phyloP scores from a whole-genome alignment of 495 filamentous ascomycete species.

The Monascus purpureus region DNA sequence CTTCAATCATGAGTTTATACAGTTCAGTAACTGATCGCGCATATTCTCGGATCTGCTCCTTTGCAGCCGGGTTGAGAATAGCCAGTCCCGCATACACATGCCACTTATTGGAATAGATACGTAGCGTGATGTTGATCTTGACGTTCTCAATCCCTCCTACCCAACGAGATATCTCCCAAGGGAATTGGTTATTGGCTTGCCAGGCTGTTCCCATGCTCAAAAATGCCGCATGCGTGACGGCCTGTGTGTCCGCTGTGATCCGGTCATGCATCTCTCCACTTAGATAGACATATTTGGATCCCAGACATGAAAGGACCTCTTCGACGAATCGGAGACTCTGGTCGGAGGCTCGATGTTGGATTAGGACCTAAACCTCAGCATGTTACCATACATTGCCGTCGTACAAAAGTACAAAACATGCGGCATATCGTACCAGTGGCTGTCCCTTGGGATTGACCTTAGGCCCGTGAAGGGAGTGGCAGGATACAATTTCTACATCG shows the following conservation, averaged over 20 bases:
- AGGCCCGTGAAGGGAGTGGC: conserved; percentile 92
- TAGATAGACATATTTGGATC: conserved; percentile 71
- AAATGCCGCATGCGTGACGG: conserved; percentile 94
- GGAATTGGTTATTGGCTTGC: conserved; percentile 84
- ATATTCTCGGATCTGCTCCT: conserved; percentile 86
- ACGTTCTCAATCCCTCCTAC: conserved; percentile 97
- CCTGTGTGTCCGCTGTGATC: conserved; percentile 96
- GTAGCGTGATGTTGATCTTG: conserved; percentile 93
- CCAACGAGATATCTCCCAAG: conserved; percentile 89
- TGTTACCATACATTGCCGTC: too few relatives aligned
- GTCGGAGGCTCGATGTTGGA: conserved; percentile 78
- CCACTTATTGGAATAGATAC: conserved; percentile 98
- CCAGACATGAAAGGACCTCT: conserved; percentile 63
- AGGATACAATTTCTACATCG: conserved; percentile 90
- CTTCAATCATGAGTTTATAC: conserved; percentile 90
- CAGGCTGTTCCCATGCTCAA: conserved; percentile 95
- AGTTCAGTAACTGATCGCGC: conserved; percentile 84
- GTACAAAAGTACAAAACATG: too few relatives aligned
- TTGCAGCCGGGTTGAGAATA: conserved; percentile 86
- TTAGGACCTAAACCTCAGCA: conserved; percentile 65
- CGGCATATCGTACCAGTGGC: conserved; percentile 48
- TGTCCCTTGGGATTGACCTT: conserved; percentile 77
- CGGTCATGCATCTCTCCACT: conserved; percentile 80
- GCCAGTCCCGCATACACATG: conserved; percentile 96
- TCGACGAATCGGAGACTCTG: conserved; percentile 65